These are phyloP conservation scores for Heritiera littoralis DNA, from an alignment of 345 rosid species.

Conservation along the genomic window DNA sequence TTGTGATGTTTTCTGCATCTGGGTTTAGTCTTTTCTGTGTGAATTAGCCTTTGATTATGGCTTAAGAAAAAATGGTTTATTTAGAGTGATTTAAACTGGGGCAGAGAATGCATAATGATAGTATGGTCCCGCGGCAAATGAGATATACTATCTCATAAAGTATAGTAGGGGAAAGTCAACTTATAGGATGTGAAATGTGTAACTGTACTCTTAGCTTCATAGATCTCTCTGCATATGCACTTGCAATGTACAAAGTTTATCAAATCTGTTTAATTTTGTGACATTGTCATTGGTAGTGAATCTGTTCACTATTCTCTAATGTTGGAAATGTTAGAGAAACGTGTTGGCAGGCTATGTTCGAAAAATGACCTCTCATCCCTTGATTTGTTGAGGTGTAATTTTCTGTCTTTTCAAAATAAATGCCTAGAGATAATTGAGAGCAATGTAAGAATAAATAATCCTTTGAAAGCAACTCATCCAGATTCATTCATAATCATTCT, in stretches of 20 bases:
- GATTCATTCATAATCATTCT: neutral
- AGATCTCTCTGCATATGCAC: neutral
- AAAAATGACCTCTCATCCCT: neutral
- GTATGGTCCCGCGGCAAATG: neutral
- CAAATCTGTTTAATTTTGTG: neutral
- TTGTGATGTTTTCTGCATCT: constrained; percentile 16
- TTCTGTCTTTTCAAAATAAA: constrained; percentile 11
- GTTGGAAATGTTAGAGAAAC: neutral
- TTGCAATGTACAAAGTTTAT: neutral
- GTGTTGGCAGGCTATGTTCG: neutral
- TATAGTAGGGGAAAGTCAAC: neutral
- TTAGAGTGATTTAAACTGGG: neutral
- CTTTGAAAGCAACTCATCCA: neutral
- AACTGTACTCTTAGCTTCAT: neutral
- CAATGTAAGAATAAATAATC: neutral
- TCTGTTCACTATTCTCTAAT: neutral
- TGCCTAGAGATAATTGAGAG: neutral
- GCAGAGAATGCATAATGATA: neutral
- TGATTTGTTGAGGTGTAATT: neutral
- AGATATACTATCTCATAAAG: neutral
- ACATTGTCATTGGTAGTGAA: neutral
- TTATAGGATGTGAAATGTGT: neutral
- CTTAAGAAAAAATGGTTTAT: neutral
- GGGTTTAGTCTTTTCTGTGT: neutral
- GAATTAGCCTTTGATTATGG: constrained; percentile 5